phyloP scores from a whole-genome alignment of 768 basidiomycete genomes.

The Pisolithus tinctorius region DNA sequence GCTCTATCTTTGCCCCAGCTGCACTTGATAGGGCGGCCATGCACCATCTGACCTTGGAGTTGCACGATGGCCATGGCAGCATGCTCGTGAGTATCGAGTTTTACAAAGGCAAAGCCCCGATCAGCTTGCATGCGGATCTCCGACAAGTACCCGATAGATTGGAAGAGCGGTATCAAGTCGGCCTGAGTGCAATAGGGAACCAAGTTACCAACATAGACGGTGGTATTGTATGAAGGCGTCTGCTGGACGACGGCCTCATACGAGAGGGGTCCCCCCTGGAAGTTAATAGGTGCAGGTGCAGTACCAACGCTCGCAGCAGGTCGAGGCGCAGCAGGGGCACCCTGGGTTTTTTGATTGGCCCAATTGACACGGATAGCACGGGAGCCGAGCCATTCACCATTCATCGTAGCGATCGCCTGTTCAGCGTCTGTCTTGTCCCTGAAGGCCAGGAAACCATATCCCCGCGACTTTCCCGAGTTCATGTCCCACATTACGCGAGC shows the following conservation, averaged over 20 bases:
- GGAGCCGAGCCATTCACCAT: slow-evolving; percentile 98
- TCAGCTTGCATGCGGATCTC: slow-evolving; percentile 99
- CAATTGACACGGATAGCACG: slow-evolving; percentile 99
- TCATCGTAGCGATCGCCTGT: slow-evolving; percentile 99
- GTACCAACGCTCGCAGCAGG: slow-evolving; percentile 42
- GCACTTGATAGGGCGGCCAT: slow-evolving; percentile 95
- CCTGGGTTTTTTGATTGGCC: slow-evolving; percentile 99
- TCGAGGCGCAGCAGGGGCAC: slow-evolving; percentile 39
- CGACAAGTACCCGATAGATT: slow-evolving; percentile 96
- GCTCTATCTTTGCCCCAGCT: slow-evolving; percentile 98
- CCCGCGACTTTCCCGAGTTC: slow-evolving; percentile 98
- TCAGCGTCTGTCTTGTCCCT: slow-evolving; percentile 99
- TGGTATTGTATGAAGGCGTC: slow-evolving; percentile 89
- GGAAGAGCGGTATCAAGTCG: slow-evolving; percentile 96
- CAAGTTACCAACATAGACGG: slow-evolving; percentile 97
- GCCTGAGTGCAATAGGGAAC: slow-evolving; percentile 97
- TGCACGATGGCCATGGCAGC: slow-evolving; percentile 98
- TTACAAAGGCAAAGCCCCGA: slow-evolving; percentile 98
- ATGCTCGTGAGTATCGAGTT: slow-evolving; percentile 97
- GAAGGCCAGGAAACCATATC: slow-evolving; percentile 98
- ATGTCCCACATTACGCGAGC: slow-evolving; percentile 99
- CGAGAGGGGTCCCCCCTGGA: slow-evolving; percentile 80
- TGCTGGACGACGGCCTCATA: slow-evolving; percentile 93
- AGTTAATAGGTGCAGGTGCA: slow-evolving; percentile 87
- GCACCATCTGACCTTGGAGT: slow-evolving; percentile 94